Evolutionary conservation across 2,329 filamentous ascomycete species (phyloP), one percentile per base, ranked within the genome.

Genomic region (Nothomitra cinnamomea): DNA sequence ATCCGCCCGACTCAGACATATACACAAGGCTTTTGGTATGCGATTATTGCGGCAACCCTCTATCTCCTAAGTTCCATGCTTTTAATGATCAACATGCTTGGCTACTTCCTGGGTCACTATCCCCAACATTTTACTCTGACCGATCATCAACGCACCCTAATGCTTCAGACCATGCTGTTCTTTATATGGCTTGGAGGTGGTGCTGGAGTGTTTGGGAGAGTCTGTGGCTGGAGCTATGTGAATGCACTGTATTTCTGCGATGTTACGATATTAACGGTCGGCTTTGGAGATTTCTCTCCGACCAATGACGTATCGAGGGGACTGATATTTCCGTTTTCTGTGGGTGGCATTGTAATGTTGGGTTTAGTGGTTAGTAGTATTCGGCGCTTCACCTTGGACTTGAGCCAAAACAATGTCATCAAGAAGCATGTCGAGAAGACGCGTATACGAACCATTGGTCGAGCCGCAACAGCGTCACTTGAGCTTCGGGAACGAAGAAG

Each of bases 11-110:
- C 74, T 71, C 58, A 79, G 57, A 69, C 68, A 0, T 82, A 85
- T 73, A 87, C 85, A 0, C 85, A 94, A 65, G 87, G 86, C 0
- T 95, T 85, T 62, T 95, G 83, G 75, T 94, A 94, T 62, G 88
- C 80, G 24, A 75, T 94, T 17, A 86, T 87, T 60, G 82, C 87
- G 2, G 85, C 87, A 4, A 69, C 79, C 2, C 74, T 94, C 19
- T 95, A 95, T 67, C 83, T 90, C 54, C 63, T 90, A 15, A 83
- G 85, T 53, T 83, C 85, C 0, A 78, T 83, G 47, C 74, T 94
- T 38, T 80, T 95, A 66, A 76, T 83, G 58, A 67, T 87, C 54
- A 95, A 90, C 21, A 87, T 90, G 69, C 74, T 82, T 54, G 87
- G 87, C 7, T 89, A 88, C 48, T 77, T 79, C 55, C 69, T 82